phyloP scores from a whole-genome alignment of 1,284 basidiomycete genomes.

The Pseudozyma pruni region DNA sequence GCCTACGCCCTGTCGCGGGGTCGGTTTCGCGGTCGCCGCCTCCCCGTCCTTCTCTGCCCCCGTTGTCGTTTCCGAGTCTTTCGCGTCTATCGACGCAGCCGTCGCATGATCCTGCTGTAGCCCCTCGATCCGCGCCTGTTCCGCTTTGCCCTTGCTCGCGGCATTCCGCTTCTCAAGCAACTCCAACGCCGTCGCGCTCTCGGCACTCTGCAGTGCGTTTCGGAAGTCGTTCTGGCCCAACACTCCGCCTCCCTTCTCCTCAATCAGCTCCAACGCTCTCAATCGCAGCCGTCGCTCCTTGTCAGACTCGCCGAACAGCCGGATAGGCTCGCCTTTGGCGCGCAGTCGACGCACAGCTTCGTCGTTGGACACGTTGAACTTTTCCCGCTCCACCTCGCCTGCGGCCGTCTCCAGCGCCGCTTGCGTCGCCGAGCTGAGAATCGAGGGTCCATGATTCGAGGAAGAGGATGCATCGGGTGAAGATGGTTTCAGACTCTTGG shows the following conservation, averaged over 20 bases:
- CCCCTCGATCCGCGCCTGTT: conserved; percentile 34
- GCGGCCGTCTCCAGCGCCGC: conserved; percentile 27
- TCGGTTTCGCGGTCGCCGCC: conserved; percentile 7
- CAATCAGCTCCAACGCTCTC: conserved; percentile 91
- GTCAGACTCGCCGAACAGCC: conserved; percentile 93
- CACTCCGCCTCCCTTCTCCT: conserved; percentile 48
- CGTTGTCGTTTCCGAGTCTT: not conserved
- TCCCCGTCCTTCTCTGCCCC: not conserved
- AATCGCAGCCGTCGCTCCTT: conserved; percentile 89
- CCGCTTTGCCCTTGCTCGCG: conserved; percentile 39
- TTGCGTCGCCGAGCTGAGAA: conserved; percentile 12
- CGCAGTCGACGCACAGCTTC: conserved; percentile 90
- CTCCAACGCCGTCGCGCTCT: conserved; percentile 74
- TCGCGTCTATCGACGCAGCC: conserved; percentile 2
- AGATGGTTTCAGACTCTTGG: conserved; percentile 7
- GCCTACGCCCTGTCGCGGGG: conserved; percentile 54
- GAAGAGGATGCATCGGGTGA: not conserved
- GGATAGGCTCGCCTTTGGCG: conserved; percentile 89
- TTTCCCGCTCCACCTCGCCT: conserved; percentile 56
- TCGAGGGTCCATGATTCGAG: not conserved
- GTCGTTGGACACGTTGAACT: conserved; percentile 90
- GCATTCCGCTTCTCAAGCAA: conserved; percentile 74
- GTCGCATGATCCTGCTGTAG: conserved; percentile 7
- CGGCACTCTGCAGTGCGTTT: conserved; percentile 84
- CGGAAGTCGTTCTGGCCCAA: conserved; percentile 81